Conservation (phyloP, 306 rosid genomes). For the Begonia fuchsioides region DNA sequence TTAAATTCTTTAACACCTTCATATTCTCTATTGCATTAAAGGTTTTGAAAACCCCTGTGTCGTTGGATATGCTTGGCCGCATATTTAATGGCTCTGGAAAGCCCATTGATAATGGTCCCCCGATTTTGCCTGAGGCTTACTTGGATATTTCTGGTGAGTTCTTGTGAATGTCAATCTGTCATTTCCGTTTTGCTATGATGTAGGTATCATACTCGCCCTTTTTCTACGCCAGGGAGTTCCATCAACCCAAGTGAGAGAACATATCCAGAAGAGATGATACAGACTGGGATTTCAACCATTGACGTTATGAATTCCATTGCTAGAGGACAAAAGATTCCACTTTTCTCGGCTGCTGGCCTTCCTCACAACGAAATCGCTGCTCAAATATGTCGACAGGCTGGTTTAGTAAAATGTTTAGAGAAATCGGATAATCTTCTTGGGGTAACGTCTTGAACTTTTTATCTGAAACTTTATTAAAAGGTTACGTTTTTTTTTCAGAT, state of each 20-base stretch:
- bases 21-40: conserved; percentile 16
- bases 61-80: conserved; percentile 96
- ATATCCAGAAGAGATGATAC: conserved; percentile 99
- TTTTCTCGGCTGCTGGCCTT: conserved; percentile 99
- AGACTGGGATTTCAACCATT: conserved; percentile 96
- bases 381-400: conserved; percentile 99
- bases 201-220: conserved; percentile 3
- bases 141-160: conserved; percentile 86
- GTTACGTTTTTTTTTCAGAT: not conserved
- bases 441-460: conserved; percentile 28
- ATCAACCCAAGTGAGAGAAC: conserved; percentile 99
- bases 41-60: conserved; percentile 99
- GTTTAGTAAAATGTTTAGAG: conserved; percentile 94
- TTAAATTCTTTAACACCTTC: conserved; percentile 3
- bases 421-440: conserved; percentile 77
- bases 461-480: conserved; percentile 2
- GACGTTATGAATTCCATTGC: conserved; percentile 99
- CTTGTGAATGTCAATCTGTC: conserved; percentile 1
- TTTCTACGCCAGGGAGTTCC: conserved; percentile 61
- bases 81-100: conserved; percentile 98
- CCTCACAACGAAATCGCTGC: conserved; percentile 99
- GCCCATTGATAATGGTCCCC: conserved; percentile 98
- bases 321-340: conserved; percentile 98
- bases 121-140: conserved; percentile 97
- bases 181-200: not conserved